Evolutionary conservation across 805 yeast species (phyloP).

Genomic region (Yarrowia osloensis): DNA sequence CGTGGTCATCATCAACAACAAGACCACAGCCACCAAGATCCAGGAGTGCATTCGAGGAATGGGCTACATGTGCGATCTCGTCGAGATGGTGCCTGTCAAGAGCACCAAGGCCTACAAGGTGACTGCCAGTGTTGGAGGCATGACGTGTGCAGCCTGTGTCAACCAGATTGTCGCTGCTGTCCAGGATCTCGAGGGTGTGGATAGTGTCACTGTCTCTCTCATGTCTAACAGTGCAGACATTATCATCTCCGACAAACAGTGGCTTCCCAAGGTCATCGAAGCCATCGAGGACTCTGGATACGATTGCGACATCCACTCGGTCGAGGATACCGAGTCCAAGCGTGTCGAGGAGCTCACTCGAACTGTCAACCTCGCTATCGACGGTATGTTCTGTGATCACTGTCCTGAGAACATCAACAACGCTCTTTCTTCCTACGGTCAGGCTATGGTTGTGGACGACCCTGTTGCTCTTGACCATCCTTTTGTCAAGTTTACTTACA

Average conservation of each 20-base stretch:
- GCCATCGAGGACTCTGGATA: conserved; percentile 68
- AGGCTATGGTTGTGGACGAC: conserved; percentile 55
- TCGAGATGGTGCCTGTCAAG: conserved; percentile 62
- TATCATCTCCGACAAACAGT: conserved; percentile 47
- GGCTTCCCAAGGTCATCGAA: conserved; percentile 49
- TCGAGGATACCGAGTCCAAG: conserved; percentile 50
- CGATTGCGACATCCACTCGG: conserved; percentile 54
- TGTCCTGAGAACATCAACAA: conserved; percentile 62
- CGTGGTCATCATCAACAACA: conserved; percentile 53
- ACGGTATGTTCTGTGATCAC: conserved; percentile 69
- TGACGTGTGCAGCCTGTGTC: conserved; percentile 73
- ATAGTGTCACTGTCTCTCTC: conserved; percentile 55
- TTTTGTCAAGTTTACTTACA: conserved; percentile 62
- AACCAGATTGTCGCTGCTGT: conserved; percentile 53
- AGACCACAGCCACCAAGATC: conserved; percentile 53
- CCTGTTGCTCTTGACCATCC: conserved; percentile 59
- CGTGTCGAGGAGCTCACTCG: conserved; percentile 55
- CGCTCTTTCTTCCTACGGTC: conserved; percentile 56
- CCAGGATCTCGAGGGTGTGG: conserved; percentile 53
- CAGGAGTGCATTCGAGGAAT: conserved; percentile 51
- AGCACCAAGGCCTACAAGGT: conserved; percentile 51
- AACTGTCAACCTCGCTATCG: conserved; percentile 56
- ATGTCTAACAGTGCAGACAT: conserved; percentile 67
- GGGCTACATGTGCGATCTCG: conserved; percentile 53
- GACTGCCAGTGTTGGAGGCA: conserved; percentile 67